Conservation (phyloP, 768 basidiomycete genomes). For the Rhizopogon vinicolor region DNA sequence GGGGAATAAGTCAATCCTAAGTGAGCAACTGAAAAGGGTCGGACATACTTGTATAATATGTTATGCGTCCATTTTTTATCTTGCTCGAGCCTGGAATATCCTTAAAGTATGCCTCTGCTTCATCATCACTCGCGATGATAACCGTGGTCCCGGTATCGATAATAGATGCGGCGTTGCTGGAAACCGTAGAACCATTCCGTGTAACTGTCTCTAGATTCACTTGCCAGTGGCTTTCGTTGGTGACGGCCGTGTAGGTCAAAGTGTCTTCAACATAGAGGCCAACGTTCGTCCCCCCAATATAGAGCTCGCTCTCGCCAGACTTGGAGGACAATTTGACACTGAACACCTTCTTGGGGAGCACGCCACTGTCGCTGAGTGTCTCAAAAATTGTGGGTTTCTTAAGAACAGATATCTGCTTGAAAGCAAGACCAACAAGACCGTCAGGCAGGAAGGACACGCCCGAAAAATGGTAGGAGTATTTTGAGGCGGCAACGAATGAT, state of each 20-base stretch:
- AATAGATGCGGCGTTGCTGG: constrained; percentile 23
- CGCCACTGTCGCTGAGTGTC: constrained; percentile 35
- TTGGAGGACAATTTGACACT: constrained; percentile 42
- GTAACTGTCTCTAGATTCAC: constrained; percentile 26
- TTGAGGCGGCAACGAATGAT: no score
- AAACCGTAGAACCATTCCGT: constrained; percentile 14
- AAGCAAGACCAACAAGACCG: constrained; percentile 41
- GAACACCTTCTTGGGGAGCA: constrained; percentile 34
- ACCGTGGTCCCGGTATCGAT: constrained; percentile 29
- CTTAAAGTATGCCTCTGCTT: constrained; percentile 26
- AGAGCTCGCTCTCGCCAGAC: constrained; percentile 43
- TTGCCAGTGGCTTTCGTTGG: constrained; percentile 34
- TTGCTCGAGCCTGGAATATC: constrained; percentile 22
- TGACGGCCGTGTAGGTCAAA: constrained; percentile 34
- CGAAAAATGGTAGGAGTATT: no score
- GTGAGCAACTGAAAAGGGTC: not conserved
- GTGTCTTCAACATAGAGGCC: constrained; percentile 37
- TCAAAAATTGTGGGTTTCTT: constrained; percentile 36
- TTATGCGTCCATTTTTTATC: not conserved
- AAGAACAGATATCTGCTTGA: constrained; percentile 33
- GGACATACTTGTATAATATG: not conserved
- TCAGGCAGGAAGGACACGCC: constrained; percentile 25
- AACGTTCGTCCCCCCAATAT: constrained; percentile 49
- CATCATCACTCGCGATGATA: constrained; percentile 21
- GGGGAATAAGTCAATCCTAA: not conserved